Evolutionary conservation across 2,329 filamentous ascomycete genomes (phyloP).

Genomic region (Xylariales sp.): DNA sequence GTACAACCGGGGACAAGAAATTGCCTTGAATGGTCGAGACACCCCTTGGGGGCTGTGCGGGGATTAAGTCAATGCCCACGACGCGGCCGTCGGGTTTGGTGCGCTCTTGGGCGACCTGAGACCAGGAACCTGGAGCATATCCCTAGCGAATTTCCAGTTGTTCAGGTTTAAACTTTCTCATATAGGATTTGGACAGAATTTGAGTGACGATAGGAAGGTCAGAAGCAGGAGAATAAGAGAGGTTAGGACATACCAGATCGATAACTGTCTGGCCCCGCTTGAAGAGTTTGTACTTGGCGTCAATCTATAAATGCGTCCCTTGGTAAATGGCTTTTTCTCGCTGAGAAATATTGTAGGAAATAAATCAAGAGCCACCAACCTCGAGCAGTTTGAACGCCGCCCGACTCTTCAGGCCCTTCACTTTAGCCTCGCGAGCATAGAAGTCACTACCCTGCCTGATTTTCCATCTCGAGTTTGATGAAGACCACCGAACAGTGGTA

Average conservation of each 20-base stretch:
- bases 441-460: conserved; percentile 69
- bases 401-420: conserved; percentile 79
- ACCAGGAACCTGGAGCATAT: conserved; percentile 73
- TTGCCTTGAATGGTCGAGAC: conserved; percentile 96
- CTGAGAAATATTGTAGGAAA: no score
- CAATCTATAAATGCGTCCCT: conserved; percentile 53
- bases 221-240: no score
- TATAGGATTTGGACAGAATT: no score
- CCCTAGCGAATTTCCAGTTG: no score
- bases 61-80: conserved; percentile 90
- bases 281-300: conserved; percentile 78
- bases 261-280: conserved; percentile 78
- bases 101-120: conserved; percentile 73
- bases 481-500: conserved; percentile 32
- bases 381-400: conserved; percentile 92
- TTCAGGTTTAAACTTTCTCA: no score
- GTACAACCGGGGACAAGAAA: conserved; percentile 74
- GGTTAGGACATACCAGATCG: conserved; percentile 73
- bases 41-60: conserved; percentile 82
- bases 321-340: no score
- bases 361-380: conserved; percentile 40
- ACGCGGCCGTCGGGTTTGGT: conserved; percentile 75
- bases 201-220: no score
- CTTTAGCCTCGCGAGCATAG: conserved; percentile 70
- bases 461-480: conserved; percentile 75